Conservation (phyloP, 306 rosid genomes). For the Vicia sativa region DNA sequence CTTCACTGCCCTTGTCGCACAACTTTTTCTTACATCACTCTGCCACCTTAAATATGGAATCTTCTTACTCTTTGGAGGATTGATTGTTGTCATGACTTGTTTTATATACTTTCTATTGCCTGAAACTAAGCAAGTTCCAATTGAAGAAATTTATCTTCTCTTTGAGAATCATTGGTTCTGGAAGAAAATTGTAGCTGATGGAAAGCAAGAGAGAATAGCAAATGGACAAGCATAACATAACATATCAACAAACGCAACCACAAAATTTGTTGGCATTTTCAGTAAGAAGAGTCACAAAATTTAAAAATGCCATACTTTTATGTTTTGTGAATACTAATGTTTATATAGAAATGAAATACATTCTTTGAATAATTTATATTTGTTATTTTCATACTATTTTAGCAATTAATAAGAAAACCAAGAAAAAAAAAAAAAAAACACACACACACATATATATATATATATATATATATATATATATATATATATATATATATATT, state of each 20-base stretch:
- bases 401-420: too few species aligned
- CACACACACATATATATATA: too few species aligned
- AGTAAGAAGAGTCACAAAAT: too few species aligned
- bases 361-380: too few species aligned
- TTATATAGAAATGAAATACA: too few species aligned
- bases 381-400: too few species aligned
- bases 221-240: constrained; percentile 30
- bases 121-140: constrained; percentile 82
- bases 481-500: too few species aligned
- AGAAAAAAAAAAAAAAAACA: too few species aligned
- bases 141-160: constrained; percentile 70
- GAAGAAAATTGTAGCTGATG: constrained; percentile 47
- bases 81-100: constrained; percentile 61
- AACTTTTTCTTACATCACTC: constrained; percentile 62
- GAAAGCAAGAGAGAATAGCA: constrained; percentile 56
- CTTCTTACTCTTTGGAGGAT: constrained; percentile 67
- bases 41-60: constrained; percentile 86
- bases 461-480: too few species aligned
- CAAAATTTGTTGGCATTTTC: background rate
- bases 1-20: constrained; percentile 83
- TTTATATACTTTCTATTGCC: constrained; percentile 77
- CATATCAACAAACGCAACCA: background rate
- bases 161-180: constrained; percentile 80
- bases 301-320: background rate
- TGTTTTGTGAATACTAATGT: background rate